These are phyloP conservation scores for Dactylella cylindrospora DNA, from an alignment of 2,329 filamentous ascomycete genomes.

Conservation along the genomic window DNA sequence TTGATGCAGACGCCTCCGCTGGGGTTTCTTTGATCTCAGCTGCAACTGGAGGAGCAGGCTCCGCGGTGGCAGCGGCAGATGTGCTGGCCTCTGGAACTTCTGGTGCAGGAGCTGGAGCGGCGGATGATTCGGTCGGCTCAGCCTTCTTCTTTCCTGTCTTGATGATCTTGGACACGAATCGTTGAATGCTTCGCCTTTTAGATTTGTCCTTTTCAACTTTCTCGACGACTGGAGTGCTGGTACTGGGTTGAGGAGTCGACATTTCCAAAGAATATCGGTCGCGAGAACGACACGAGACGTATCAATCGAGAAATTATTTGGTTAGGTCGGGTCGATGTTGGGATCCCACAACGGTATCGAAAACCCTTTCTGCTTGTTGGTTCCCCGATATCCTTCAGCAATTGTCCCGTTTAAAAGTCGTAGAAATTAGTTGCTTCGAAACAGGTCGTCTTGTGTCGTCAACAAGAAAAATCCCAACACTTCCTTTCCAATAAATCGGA, in stretches of 20 bases:
- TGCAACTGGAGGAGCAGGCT: conserved; percentile 1
- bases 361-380: too few relatives aligned
- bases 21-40: neutral
- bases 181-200: conserved; percentile 30
- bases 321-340: too few relatives aligned
- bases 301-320: too few relatives aligned
- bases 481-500: too few relatives aligned
- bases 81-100: conserved; percentile 20
- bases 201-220: conserved; percentile 23
- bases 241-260: conserved; percentile 34
- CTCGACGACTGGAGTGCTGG: neutral
- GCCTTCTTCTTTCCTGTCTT: conserved; percentile 16
- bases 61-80: conserved; percentile 3
- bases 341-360: too few relatives aligned
- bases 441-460: too few relatives aligned
- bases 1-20: neutral
- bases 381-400: too few relatives aligned
- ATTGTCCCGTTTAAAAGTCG: too few relatives aligned
- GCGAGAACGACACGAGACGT: too few relatives aligned
- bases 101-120: neutral
- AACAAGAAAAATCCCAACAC: too few relatives aligned
- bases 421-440: too few relatives aligned
- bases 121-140: neutral
- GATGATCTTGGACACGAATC: conserved; percentile 25
- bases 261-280: too few relatives aligned